Base-by-base conservation (phyloP, 2,329 filamentous ascomycete genomes). In the Plectosphaerella sp. region DNA sequence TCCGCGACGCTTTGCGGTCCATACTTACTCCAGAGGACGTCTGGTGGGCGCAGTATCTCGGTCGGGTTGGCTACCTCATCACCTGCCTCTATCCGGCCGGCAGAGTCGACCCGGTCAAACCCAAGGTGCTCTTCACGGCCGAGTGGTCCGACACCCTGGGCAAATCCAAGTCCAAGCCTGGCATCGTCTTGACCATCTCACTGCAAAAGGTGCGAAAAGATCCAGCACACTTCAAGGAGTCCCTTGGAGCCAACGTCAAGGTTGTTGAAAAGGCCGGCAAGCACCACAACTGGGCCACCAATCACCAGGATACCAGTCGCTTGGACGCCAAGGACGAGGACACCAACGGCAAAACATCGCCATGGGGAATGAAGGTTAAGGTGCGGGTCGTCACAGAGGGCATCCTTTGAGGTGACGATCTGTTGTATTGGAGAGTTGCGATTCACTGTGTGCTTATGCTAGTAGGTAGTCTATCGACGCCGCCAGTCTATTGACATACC, bases 11-110 rank as follows among this genome's bases (percentile, higher is more conserved):
- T 4, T 70, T 89, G 33, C 68, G 76, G 39, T 67, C 70, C 36
- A 71, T 87, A 4, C 65, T 86, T 3, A 79, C 78, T 0, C 64
- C 71, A 0, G 75, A 78, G 57, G 73, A 79, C 52, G 71, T 77
- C 11, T 89, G 85, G 84, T 88, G 84, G 85, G 77, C 79, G 50
- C 75, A 73, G 49, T 88, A 86, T 60, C 60, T 87, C 1, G 86
- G 86, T 1, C 74, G 76, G 15, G 73, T 88, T 1, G 83, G 80
- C 3, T 72, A 71, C 5, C 63, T 88, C 10, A 68, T 87, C 28
- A 80, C 78, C 0, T 72, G 69, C 10, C 70, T 88, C 9, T 87
- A 85, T 65, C 86, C 86, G 1, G 77, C 81, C 1, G 85, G 86
- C 2, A 65, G 73, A 1, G 63, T 79, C 3, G 59, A 68, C 49